phyloP scores from a whole-genome alignment of 2,329 filamentous ascomycete species.

The Colletotrichum sublineola region DNA sequence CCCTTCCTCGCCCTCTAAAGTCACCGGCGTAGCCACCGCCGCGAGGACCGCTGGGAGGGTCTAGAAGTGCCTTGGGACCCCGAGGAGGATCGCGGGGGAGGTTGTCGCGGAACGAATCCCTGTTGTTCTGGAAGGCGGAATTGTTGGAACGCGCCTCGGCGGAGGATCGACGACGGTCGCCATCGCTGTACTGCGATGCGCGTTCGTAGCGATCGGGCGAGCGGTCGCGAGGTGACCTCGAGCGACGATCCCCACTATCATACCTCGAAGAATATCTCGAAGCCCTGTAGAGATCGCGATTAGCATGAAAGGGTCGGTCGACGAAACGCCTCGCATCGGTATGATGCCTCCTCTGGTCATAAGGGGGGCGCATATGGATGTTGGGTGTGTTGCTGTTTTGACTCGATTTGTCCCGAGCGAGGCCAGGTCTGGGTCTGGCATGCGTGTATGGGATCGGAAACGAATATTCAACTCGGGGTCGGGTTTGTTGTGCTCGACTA shows the following conservation, averaged over 20 bases:
- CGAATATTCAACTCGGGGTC: conserved; percentile 4
- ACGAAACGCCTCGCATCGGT: conserved; percentile 35
- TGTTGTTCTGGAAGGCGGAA: conserved; percentile 71
- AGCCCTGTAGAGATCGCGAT: conserved; percentile 54
- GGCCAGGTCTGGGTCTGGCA: conserved; percentile 16
- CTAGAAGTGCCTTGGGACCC: conserved; percentile 83
- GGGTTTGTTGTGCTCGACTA: conserved; percentile 26
- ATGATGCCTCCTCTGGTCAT: conserved; percentile 35
- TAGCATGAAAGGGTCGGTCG: conserved; percentile 34
- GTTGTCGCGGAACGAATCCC: conserved; percentile 65
- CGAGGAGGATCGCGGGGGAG: conserved; percentile 78
- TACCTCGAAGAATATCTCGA: conserved; percentile 71
- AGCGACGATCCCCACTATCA: conserved; percentile 70
- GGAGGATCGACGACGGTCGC: conserved; percentile 78
- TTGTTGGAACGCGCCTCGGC: conserved; percentile 69
- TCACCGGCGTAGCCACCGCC: conserved; percentile 76
- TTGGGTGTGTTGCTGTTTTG: conserved; percentile 11
- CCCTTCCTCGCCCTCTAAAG: conserved; percentile 69
- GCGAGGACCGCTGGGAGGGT: conserved; percentile 76
- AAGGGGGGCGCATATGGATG: conserved; percentile 35
- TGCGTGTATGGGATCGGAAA: conserved; percentile 18
- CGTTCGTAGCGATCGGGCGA: conserved; percentile 76
- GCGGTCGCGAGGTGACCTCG: conserved; percentile 75
- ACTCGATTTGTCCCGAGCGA: conserved; percentile 9
- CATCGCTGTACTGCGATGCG: conserved; percentile 68